These are phyloP conservation scores for Suillus alpinus DNA, from an alignment of 768 basidiomycete species.

Conservation along the genomic window DNA sequence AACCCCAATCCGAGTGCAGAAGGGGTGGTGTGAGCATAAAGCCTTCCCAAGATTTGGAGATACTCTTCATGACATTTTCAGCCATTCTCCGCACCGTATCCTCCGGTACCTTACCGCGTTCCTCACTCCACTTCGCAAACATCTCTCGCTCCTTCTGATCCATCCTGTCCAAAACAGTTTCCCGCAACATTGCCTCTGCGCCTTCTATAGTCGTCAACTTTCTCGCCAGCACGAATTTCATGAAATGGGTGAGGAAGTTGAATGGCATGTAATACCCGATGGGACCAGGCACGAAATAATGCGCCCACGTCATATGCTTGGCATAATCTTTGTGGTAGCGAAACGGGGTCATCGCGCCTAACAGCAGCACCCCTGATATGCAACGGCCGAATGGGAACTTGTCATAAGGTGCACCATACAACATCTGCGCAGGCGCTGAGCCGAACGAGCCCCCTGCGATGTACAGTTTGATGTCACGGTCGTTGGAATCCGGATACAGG, in stretches of 20 bases:
- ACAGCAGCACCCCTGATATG: slow-evolving; percentile 46
- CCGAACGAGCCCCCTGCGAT: slow-evolving; percentile 55
- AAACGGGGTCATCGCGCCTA: slow-evolving; percentile 46
- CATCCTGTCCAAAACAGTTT: slow-evolving; percentile 38
- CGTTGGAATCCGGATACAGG: slow-evolving; percentile 40
- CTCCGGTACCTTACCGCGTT: slow-evolving; percentile 38
- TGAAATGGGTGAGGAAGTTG: slow-evolving; percentile 33
- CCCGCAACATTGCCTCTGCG: slow-evolving; percentile 42
- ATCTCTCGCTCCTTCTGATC: slow-evolving; percentile 33
- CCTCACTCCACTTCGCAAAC: slow-evolving; percentile 41
- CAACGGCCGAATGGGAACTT: slow-evolving; percentile 48
- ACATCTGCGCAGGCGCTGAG: slow-evolving; percentile 51
- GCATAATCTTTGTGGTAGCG: slow-evolving; percentile 44
- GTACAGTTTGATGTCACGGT: slow-evolving; percentile 42
- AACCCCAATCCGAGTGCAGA: slow-evolving; percentile 53
- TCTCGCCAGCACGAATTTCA: slow-evolving; percentile 27
- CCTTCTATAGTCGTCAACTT: slow-evolving; percentile 37
- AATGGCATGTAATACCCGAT: slow-evolving; percentile 41
- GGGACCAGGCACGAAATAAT: slow-evolving; percentile 48
- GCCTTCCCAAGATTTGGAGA: slow-evolving; percentile 50
- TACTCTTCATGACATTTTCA: slow-evolving; percentile 43
- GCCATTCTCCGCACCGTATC: slow-evolving; percentile 43
- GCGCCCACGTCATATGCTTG: slow-evolving; percentile 42
- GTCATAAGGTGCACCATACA: slow-evolving; percentile 51
- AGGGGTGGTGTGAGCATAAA: slow-evolving; percentile 42